A percentile compares a stretch with the other conserved stretches of the same genome.
These are phyloP conservation scores for Penstemon barbatus DNA, from an alignment of 257 asterid genomes.

Conservation along the genomic window DNA sequence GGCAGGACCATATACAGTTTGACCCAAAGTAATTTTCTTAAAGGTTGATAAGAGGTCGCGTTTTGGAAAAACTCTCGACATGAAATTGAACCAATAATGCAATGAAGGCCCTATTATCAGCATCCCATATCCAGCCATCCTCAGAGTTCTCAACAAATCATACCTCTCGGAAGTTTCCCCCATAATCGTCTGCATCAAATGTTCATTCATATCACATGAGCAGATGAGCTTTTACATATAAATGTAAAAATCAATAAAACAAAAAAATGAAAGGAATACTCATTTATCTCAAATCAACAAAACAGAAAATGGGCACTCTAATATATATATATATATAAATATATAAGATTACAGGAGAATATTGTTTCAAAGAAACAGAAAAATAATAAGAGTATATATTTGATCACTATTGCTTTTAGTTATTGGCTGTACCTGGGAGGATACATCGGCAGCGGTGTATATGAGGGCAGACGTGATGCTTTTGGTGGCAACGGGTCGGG, in stretches of 20 bases:
- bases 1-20: constrained; percentile 68
- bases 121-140: constrained; percentile 65
- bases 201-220: neutral
- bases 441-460: constrained; percentile 75
- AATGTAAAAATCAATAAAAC: too few relatives aligned
- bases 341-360: too few relatives aligned
- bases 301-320: too few relatives aligned
- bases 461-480: constrained; percentile 71
- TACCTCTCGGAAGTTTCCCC: constrained; percentile 41
- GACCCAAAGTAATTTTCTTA: constrained; percentile 83
- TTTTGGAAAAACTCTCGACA: constrained; percentile 56
- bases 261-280: neutral
- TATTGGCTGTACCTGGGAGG: constrained; percentile 66
- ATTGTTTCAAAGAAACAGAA: neutral
- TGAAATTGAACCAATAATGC: constrained; percentile 64
- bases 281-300: neutral
- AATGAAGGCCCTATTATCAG: constrained; percentile 54
- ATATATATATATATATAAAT: too few relatives aligned
- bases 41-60: constrained; percentile 70
- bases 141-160: constrained; percentile 47
- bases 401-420: neutral
- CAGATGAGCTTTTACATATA: neutral
- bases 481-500: constrained; percentile 77
- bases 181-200: constrained; percentile 36
- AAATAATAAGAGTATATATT: neutral